These are phyloP conservation scores for Lipomyces sp. DNA, from an alignment of 805 yeast species.

Conservation along the genomic window DNA sequence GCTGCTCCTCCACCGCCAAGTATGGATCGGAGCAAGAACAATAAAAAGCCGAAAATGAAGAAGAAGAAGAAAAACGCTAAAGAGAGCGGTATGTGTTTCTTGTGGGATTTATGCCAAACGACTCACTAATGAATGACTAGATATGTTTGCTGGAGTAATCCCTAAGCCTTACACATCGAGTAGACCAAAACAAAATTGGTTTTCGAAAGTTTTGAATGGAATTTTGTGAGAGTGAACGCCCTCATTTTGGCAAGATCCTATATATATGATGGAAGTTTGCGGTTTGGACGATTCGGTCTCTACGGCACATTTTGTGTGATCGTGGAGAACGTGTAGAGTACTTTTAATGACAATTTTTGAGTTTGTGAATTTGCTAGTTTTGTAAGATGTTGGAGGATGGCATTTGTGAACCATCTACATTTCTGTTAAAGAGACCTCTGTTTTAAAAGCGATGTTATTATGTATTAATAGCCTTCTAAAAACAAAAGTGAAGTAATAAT, in stretches of 20 bases:
- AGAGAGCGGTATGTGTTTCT: conserved; percentile 13
- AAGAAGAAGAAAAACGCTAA: conserved; percentile 1
- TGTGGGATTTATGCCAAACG: background rate
- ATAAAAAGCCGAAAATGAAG: conserved; percentile 4
- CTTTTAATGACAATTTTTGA: no score
- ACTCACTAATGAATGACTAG: background rate
- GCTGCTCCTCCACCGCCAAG: conserved; percentile 24
- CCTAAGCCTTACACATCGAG: conserved; percentile 14
- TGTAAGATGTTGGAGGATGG: no score
- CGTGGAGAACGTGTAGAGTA: background rate
- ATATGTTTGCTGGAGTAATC: conserved; percentile 19
- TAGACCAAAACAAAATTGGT: conserved; percentile 25
- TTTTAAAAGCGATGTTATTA: no score
- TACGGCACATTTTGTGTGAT: background rate
- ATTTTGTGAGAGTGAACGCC: conserved; percentile 3
- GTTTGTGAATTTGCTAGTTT: no score
- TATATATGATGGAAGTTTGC: background rate
- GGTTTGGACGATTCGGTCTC: background rate
- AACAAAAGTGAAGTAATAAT: no score
- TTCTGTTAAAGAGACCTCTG: no score
- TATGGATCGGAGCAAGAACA: conserved; percentile 7
- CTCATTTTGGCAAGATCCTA: background rate
- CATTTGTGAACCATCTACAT: no score
- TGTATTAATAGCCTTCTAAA: no score
- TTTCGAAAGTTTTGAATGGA: conserved; percentile 23